Evolutionary conservation across 805 yeast species (phyloP).

Genomic region (Metschnikowia chrysomelidarum): DNA sequence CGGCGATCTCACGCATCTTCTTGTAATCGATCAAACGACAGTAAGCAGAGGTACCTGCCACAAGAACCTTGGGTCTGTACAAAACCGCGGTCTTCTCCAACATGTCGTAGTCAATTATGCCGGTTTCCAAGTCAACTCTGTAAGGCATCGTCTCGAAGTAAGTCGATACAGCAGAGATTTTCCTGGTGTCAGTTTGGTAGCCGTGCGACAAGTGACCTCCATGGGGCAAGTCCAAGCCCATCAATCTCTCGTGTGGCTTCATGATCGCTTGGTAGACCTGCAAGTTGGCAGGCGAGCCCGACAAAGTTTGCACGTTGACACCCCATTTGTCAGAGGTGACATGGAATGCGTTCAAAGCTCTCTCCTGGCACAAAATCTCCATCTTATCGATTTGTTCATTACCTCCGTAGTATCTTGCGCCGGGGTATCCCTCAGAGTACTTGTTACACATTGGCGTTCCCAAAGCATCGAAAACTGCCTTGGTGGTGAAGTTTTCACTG

Average conservation of each 20-base stretch:
- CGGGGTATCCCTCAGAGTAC: conserved; percentile 99
- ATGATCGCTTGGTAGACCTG: conserved; percentile 94
- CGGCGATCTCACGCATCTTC: conserved; percentile 95
- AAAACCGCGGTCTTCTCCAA: conserved; percentile 86
- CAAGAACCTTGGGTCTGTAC: conserved; percentile 94
- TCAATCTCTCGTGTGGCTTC: conserved; percentile 93
- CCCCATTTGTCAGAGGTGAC: conserved; percentile 89
- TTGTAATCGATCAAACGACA: conserved; percentile 94
- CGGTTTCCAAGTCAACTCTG: conserved; percentile 88
- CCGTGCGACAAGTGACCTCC: conserved; percentile 99
- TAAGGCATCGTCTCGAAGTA: conserved; percentile 99
- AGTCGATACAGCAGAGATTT: conserved; percentile 93
- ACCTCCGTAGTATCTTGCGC: conserved; percentile 98
- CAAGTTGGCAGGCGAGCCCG: conserved; percentile 97
- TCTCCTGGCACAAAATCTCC: conserved; percentile 86
- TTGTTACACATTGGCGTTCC: conserved; percentile 99
- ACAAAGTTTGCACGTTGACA: conserved; percentile 92
- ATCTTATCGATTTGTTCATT: conserved; percentile 95
- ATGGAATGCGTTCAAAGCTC: conserved; percentile 89
- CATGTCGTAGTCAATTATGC: conserved; percentile 93
- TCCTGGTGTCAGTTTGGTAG: conserved; percentile 90
- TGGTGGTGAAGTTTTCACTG: conserved; percentile 95
- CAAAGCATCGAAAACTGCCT: conserved; percentile 91
- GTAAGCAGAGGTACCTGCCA: conserved; percentile 98
- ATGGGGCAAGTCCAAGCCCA: conserved; percentile 98